Percentiles rank a stretch among this genome's conserved stretches.
phyloP scores from a whole-genome alignment of 2,329 filamentous ascomycete species.

The Neurospora crassa region DNA sequence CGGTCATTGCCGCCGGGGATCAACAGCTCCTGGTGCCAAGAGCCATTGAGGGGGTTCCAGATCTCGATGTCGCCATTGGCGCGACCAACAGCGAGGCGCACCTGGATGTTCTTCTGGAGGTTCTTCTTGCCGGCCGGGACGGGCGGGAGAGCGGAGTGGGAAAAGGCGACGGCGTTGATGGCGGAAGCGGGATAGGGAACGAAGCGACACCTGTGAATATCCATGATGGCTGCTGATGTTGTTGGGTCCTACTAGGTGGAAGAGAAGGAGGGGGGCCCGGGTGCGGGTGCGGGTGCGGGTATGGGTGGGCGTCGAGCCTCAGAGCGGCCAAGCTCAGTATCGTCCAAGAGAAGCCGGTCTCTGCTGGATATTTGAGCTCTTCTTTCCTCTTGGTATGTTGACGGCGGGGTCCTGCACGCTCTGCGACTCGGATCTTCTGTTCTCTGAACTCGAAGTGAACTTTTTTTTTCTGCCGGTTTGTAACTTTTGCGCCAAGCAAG shows the following conservation, averaged over 20 bases:
- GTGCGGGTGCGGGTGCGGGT: background rate
- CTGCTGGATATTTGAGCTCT: background rate
- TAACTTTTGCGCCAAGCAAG: constrained; percentile 17
- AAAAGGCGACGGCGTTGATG: constrained; percentile 93
- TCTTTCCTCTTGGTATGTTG: constrained; percentile 1
- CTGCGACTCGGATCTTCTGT: background rate
- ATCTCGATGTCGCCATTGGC: constrained; percentile 96
- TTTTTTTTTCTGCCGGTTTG: constrained; percentile 18
- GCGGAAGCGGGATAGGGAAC: constrained; percentile 83
- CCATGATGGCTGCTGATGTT: constrained; percentile 47
- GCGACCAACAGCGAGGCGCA: constrained; percentile 79
- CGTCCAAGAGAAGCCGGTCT: background rate
- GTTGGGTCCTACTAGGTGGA: constrained; percentile 6
- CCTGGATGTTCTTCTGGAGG: constrained; percentile 44
- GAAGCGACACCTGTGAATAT: constrained; percentile 95
- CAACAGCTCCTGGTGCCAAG: constrained; percentile 84
- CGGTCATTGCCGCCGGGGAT: constrained; percentile 75
- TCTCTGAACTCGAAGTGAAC: constrained; percentile 8
- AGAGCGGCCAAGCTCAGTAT: background rate
- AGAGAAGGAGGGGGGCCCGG: constrained; percentile 3
- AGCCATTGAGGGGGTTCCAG: constrained; percentile 78
- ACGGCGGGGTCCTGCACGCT: constrained; percentile 9
- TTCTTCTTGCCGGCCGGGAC: constrained; percentile 35
- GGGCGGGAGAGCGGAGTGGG: constrained; percentile 53
- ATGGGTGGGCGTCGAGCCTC: background rate